These are phyloP conservation scores for Fraxinus ornus DNA, from an alignment of 305 asterid species.

Conservation along the genomic window DNA sequence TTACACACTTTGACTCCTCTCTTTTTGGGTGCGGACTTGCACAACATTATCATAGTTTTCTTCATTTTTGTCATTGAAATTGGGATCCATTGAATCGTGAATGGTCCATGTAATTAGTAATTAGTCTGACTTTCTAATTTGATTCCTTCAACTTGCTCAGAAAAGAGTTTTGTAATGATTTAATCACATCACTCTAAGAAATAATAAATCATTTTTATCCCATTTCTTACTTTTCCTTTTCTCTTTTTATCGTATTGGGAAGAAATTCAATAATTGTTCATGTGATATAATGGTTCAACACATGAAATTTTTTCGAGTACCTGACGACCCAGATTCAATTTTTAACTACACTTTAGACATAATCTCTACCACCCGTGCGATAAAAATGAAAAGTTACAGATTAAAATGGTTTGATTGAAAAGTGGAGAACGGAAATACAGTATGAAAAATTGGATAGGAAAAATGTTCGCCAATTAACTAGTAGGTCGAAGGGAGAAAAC, in stretches of 20 bases:
- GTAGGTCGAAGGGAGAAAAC: not conserved
- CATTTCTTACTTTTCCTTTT: not conserved
- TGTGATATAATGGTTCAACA: not conserved
- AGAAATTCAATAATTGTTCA: not conserved
- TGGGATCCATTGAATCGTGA: not conserved
- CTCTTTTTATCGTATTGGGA: not conserved
- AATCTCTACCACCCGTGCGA: not conserved
- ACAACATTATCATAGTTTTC: not conserved
- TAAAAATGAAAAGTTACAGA: not conserved
- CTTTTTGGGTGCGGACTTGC: not conserved
- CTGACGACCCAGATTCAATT: not conserved
- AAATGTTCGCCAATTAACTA: not conserved
- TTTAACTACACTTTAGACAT: not conserved
- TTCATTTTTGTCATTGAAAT: not conserved
- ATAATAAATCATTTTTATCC: no score
- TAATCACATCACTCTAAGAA: not conserved
- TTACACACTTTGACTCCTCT: not conserved
- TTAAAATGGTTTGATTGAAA: no score
- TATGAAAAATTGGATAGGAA: not conserved
- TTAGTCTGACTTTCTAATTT: not conserved
- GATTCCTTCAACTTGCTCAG: not conserved
- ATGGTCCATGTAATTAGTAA: not conserved
- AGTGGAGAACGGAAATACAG: not conserved
- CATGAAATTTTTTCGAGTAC: not conserved
- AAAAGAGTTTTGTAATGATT: not conserved